Evolutionary conservation across 2,329 filamentous ascomycete species (phyloP).

Genomic region (Monilinia vaccinii-corymbosi): DNA sequence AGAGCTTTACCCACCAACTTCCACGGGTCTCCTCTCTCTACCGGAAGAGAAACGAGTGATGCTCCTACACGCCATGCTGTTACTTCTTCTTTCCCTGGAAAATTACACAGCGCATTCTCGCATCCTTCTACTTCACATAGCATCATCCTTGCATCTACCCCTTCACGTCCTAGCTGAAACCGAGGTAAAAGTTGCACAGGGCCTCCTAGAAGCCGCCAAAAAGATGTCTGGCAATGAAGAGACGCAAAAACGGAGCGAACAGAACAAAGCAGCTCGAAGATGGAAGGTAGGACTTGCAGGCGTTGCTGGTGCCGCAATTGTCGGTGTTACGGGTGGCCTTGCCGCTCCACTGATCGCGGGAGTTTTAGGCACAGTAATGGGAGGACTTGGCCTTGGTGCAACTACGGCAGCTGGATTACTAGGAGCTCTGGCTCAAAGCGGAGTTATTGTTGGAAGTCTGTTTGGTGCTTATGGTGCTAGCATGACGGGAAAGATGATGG

Average conservation of each 20-base stretch:
- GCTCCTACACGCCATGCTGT: conserved; percentile 61
- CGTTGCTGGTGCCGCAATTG: conserved; percentile 74
- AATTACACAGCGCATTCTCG: conserved; percentile 69
- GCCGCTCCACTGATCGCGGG: conserved; percentile 54
- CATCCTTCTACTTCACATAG: conserved; percentile 58
- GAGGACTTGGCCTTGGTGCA: conserved; percentile 64
- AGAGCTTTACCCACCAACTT: conserved; percentile 47
- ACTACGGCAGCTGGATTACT: conserved; percentile 70
- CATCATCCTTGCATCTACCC: conserved; percentile 62
- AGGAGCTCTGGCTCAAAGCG: conserved; percentile 70
- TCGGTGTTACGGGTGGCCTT: conserved; percentile 65
- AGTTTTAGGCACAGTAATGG: conserved; percentile 43
- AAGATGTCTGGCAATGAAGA: conserved; percentile 62
- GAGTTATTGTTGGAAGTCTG: conserved; percentile 69
- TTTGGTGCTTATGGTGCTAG: conserved; percentile 87
- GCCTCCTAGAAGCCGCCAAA: conserved; percentile 66
- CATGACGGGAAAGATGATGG: conserved; percentile 79
- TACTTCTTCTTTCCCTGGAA: conserved; percentile 67
- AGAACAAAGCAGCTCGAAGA: conserved; percentile 60
- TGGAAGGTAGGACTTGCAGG: conserved; percentile 90
- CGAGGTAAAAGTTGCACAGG: conserved; percentile 66
- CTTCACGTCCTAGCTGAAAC: conserved; percentile 56
- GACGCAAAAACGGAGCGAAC: conserved; percentile 61
- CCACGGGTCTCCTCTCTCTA: conserved; percentile 51
- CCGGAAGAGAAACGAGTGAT: conserved; percentile 53